Evolutionary conservation across 805 yeast species (phyloP), one percentile per base, ranked within the genome.

Genomic region (Lipomyces yamanashiensis): DNA sequence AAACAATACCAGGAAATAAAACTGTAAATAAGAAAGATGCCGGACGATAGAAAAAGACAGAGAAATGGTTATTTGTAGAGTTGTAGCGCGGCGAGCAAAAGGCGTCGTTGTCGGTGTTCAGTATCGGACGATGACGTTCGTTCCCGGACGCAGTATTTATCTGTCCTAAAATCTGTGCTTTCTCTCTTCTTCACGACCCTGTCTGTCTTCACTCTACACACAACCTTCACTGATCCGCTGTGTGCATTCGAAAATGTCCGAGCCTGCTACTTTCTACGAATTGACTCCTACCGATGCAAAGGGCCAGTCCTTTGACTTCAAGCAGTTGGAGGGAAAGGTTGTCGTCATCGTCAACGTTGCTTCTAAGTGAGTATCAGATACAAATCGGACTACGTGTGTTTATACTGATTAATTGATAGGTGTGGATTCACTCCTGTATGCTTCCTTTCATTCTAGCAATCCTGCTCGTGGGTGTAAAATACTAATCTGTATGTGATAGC

Each of bases 261-360:
- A 41, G 7, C 54, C 66, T 39, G 51, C 40, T 10, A 50, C 64
- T 15, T 87, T 91, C 73, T 90, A 90, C 82, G 85, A 82, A 1
- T 84, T 89, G 65, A 73, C 82, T 15, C 89, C 95, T n/a, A 70
- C 74, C 47, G 90, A 88, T 78, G 81, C 81, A 73, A 79, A 81
- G 54, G 87, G 87, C 41, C 73, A 85, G 67, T 84, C 83, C 21
- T 87, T 79, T 74, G 82, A 88, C 36, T 86, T 91, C 71, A 70
- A 76, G 49, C 78, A 86, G 64, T 79, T 88, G 63, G 82, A 87
- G 74, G 96, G 93, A 48, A 89, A 91, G 75, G 96, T 87, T 50
- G 92, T 92, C 17, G 75, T 91, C 50, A 80, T 92, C 61, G 96
- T 92, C 64, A 91, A 91, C 75, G 93, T 90, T 43, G 97, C 97